phyloP scores from a whole-genome alignment of 441 rosid species.

The Jatropha multifida region DNA sequence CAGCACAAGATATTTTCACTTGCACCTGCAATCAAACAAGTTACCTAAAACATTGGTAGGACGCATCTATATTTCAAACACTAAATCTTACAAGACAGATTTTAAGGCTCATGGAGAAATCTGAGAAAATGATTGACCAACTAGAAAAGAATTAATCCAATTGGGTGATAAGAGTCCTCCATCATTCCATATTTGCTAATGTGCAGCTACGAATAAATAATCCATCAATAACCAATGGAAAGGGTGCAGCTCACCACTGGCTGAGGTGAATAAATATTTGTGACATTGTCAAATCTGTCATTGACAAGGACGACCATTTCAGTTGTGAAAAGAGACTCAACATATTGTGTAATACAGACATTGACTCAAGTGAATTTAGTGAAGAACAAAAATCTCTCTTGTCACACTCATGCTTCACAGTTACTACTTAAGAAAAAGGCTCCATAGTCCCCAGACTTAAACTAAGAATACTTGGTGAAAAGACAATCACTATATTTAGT shows the following conservation, averaged over 20 bases:
- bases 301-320: neutral
- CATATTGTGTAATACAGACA: neutral
- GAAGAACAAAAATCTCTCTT: neutral
- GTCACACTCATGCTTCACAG: no score
- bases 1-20: neutral
- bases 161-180: no score
- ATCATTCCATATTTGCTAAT: no score
- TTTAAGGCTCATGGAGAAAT: neutral
- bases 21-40: neutral
- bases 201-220: no score
- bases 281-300: neutral
- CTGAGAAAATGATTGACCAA: neutral
- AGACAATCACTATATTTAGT: no score
- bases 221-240: neutral
- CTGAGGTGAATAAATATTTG: neutral
- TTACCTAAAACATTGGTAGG: neutral
- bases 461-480: no score
- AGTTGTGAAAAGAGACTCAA: neutral
- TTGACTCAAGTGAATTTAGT: neutral
- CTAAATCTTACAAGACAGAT: neutral
- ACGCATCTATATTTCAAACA: neutral
- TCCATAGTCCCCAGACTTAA: no score
- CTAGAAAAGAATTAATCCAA: neutral
- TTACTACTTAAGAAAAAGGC: no score
- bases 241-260: constrained; percentile 1